Evolutionary conservation across 345 rosid genomes (phyloP).

Genomic region (Brassica incana): DNA sequence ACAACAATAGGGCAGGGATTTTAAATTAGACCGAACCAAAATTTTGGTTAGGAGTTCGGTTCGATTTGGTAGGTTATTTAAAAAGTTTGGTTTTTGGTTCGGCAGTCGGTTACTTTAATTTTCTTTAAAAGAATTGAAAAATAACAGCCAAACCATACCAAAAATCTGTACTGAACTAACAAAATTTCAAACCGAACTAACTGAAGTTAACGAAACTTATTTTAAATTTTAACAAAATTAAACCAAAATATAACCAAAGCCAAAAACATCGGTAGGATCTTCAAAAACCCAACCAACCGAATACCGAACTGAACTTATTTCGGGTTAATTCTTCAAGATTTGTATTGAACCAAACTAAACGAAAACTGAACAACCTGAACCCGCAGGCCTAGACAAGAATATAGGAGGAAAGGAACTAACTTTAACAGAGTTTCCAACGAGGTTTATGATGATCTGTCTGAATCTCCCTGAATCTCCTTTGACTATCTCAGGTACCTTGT

Average conservation of each 20-base stretch:
- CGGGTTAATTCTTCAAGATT: too few species aligned
- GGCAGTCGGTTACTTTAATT: neutral
- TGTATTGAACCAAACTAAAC: too few species aligned
- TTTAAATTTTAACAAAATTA: neutral
- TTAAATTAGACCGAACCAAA: neutral
- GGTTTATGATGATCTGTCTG: slow-evolving; percentile 91
- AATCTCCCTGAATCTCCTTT: slow-evolving; percentile 96
- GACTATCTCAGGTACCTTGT: slow-evolving; percentile 81
- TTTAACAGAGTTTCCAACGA: slow-evolving; percentile 96
- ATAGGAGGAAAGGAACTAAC: slow-evolving; percentile 46
- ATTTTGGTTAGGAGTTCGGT: neutral
- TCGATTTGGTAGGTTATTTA: neutral
- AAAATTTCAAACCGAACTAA: neutral
- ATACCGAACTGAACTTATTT: too few species aligned
- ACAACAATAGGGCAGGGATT: neutral
- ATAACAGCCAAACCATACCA: neutral
- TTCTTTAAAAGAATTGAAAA: neutral
- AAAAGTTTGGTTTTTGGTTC: neutral
- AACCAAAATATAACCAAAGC: neutral
- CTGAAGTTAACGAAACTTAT: neutral
- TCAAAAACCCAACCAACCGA: neutral
- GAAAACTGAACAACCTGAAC: neutral
- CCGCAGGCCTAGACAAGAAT: neutral
- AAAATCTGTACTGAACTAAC: neutral
- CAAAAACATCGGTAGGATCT: neutral